These are phyloP conservation scores for Cenococcum geophilum DNA, from an alignment of 495 filamentous ascomycete genomes.

Conservation along the genomic window DNA sequence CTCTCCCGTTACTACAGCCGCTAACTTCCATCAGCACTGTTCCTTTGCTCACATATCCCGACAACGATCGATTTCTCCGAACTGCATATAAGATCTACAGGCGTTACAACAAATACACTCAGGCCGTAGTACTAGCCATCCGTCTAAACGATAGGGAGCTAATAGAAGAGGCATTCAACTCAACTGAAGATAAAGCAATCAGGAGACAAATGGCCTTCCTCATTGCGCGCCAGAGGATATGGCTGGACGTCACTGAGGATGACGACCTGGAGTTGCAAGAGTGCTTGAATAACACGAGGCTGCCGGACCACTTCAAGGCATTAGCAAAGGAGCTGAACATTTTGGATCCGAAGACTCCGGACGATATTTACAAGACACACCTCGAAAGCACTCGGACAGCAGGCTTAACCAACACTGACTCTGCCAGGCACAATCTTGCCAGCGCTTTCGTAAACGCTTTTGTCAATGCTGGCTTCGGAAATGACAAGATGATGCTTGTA, in stretches of 20 bases:
- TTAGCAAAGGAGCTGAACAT: conserved; percentile 95
- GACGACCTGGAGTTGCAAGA: conserved; percentile 66
- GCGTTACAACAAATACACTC: conserved; percentile 80
- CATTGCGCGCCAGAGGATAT: conserved; percentile 84
- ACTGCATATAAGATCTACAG: conserved; percentile 91
- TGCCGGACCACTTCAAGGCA: conserved; percentile 88
- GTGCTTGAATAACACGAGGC: conserved; percentile 76
- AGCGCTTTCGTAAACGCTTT: conserved; percentile 96
- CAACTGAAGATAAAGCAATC: conserved; percentile 71
- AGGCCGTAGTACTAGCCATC: conserved; percentile 91
- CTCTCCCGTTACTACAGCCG: background rate
- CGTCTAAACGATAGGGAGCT: conserved; percentile 79
- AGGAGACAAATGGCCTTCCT: conserved; percentile 95
- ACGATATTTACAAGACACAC: conserved; percentile 99
- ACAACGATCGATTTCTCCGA: conserved; percentile 88
- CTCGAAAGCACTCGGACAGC: conserved; percentile 88
- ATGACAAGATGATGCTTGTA: conserved; percentile 94
- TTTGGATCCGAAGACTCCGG: conserved; percentile 89
- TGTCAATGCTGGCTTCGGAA: conserved; percentile 89
- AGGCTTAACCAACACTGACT: conserved; percentile 89
- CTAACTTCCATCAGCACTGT: conserved; percentile 62
- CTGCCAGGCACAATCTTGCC: conserved; percentile 89
- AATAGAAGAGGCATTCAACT: conserved; percentile 70
- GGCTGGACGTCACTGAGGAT: conserved; percentile 59
- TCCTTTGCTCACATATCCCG: conserved; percentile 90